Evolutionary conservation across 2,329 filamentous ascomycete genomes (phyloP).

Genomic region (Coccinonectria pachysandricola): DNA sequence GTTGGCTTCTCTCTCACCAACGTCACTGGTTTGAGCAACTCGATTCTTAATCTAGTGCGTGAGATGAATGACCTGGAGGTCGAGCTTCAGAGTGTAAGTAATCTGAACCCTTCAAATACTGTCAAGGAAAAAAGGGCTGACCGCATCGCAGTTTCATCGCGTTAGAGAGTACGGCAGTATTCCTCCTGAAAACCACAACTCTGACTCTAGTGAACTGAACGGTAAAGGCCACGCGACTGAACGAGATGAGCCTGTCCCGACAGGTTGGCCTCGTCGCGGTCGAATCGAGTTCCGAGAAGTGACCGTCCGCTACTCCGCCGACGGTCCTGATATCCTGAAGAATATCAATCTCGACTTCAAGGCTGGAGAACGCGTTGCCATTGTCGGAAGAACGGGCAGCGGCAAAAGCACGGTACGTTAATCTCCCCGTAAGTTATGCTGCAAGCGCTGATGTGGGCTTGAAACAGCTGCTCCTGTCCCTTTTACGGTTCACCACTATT

Average conservation of each 20-base stretch:
- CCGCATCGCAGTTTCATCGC: conserved; percentile 33
- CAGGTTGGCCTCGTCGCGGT: conserved; percentile 36
- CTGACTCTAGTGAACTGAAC: conserved; percentile 28
- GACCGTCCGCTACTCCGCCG: conserved; percentile 36
- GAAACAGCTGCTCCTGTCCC: conserved; percentile 37
- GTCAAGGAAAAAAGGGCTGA: too few relatives aligned
- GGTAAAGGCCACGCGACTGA: conserved; percentile 31
- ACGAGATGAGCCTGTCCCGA: conserved; percentile 27
- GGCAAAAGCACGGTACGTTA: conserved; percentile 67
- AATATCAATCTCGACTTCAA: conserved; percentile 40
- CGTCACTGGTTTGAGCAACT: conserved; percentile 41
- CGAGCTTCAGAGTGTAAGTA: conserved; percentile 42
- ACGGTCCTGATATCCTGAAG: conserved; percentile 39
- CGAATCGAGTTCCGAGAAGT: conserved; percentile 40
- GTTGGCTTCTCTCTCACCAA: conserved; percentile 48
- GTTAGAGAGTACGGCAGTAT: conserved; percentile 39
- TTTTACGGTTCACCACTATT: conserved; percentile 43
- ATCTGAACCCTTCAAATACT: too few relatives aligned
- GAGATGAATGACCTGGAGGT: conserved; percentile 47
- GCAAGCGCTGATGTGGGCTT: conserved; percentile 4
- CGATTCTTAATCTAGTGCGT: conserved; percentile 41
- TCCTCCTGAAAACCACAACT: conserved; percentile 33
- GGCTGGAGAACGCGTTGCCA: conserved; percentile 65
- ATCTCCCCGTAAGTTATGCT: not conserved
- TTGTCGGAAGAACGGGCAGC: conserved; percentile 72